Evolutionary conservation across 108 stramenopile species (phyloP).

Genomic region (Parmales sp.): DNA sequence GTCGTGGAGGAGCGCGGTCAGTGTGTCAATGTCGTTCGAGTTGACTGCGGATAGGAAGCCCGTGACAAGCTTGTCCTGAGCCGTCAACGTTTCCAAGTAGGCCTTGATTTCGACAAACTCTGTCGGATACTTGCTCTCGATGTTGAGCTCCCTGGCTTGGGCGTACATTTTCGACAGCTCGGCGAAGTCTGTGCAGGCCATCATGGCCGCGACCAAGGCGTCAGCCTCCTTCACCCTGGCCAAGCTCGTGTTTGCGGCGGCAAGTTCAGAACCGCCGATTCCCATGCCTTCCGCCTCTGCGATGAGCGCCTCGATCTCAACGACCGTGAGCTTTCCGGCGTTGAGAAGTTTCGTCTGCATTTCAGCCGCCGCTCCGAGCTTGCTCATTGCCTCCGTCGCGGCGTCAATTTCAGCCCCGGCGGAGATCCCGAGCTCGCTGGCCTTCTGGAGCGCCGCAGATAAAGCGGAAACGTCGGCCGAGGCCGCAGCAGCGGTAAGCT

Average conservation of each 20-base stretch:
- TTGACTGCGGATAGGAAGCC: not conserved
- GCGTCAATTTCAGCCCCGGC: slow-evolving; percentile 3
- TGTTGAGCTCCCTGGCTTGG: not conserved
- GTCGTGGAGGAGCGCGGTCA: no score
- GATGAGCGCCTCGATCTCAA: slow-evolving; percentile 26
- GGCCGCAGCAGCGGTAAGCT: slow-evolving; percentile 3
- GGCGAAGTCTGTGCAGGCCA: not conserved
- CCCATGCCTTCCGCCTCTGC: slow-evolving; percentile 27
- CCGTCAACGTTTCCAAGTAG: not conserved
- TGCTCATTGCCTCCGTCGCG: slow-evolving; percentile 6
- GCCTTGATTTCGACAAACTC: not conserved
- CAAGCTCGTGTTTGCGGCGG: slow-evolving; percentile 5
- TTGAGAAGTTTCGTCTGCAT: not conserved
- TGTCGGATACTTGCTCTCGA: not conserved
- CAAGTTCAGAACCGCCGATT: not conserved
- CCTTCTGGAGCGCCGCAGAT: slow-evolving; percentile 18
- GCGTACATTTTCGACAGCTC: not conserved
- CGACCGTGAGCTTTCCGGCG: not conserved
- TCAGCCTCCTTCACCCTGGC: slow-evolving; percentile 10
- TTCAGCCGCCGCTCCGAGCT: not conserved
- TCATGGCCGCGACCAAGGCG: slow-evolving; percentile 9
- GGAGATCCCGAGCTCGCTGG: slow-evolving; percentile 20
- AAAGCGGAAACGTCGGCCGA: slow-evolving; percentile 10
- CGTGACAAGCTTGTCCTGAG: not conserved
- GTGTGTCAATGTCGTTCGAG: no score